Evolutionary conservation across 768 basidiomycete genomes (phyloP).

Genomic region (Psilocybe sp.): DNA sequence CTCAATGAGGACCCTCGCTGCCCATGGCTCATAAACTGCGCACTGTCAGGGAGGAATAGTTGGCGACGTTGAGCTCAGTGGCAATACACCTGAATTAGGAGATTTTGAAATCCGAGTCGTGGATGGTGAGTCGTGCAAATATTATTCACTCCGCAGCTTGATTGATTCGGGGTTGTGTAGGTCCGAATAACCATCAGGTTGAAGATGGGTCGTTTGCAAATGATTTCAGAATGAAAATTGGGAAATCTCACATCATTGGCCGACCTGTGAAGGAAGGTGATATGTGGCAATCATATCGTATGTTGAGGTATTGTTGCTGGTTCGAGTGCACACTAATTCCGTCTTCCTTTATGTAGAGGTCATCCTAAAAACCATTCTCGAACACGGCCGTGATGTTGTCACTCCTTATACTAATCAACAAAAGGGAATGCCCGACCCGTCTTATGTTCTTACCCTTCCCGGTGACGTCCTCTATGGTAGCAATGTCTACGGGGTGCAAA

Average conservation of each 20-base stretch:
- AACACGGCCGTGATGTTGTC: constrained; percentile 52
- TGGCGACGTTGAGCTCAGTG: constrained; percentile 67
- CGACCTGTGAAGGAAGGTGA: constrained; percentile 55
- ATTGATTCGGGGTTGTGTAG: constrained; percentile 30
- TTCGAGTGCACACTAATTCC: background rate
- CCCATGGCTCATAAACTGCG: background rate
- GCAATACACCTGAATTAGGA: constrained; percentile 75
- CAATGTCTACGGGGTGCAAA: constrained; percentile 88
- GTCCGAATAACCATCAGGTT: constrained; percentile 52
- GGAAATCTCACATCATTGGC: constrained; percentile 71
- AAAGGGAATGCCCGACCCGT: constrained; percentile 67
- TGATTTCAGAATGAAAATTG: constrained; percentile 57
- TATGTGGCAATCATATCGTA: constrained; percentile 88
- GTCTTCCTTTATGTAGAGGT: constrained; percentile 39
- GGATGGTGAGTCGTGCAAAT: constrained; percentile 50
- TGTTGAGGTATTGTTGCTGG: background rate
- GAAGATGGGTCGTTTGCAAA: constrained; percentile 54
- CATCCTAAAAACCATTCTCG: constrained; percentile 58
- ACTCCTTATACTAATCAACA: constrained; percentile 50
- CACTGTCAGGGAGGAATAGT: constrained; percentile 60
- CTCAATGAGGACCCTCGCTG: no score
- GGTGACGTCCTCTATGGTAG: constrained; percentile 70
- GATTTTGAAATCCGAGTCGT: constrained; percentile 78
- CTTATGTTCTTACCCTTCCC: constrained; percentile 72
- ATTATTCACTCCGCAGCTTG: background rate